Conservation (phyloP, 2,329 filamentous ascomycete genomes). For the Aspergillus candidus region DNA sequence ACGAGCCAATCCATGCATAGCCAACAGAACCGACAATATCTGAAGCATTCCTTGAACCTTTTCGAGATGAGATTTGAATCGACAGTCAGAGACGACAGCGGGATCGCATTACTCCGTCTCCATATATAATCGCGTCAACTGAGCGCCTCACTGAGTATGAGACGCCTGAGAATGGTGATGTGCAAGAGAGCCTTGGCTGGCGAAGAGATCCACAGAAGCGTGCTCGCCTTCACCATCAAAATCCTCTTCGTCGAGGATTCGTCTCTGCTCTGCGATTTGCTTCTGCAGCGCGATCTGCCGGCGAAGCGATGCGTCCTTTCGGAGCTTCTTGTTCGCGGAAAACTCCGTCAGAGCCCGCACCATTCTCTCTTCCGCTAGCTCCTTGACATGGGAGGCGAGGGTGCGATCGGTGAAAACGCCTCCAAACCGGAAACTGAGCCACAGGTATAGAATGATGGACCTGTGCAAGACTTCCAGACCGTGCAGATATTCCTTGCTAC, state of each 20-base stretch:
- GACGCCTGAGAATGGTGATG: not conserved
- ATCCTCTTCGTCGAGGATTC: conserved; percentile 19
- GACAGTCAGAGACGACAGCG: too few species aligned
- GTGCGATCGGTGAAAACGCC: conserved; percentile 70
- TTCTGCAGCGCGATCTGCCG: conserved; percentile 35
- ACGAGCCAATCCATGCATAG: too few species aligned
- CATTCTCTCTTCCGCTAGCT: conserved; percentile 70
- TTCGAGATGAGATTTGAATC: too few species aligned
- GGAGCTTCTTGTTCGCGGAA: conserved; percentile 40
- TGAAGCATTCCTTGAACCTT: too few species aligned
- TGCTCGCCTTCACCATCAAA: conserved; percentile 9
- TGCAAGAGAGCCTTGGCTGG: conserved; percentile 10
- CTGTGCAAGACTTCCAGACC: conserved; percentile 74
- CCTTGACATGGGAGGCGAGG: conserved; percentile 73
- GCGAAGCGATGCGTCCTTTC: conserved; percentile 33
- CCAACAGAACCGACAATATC: too few species aligned
- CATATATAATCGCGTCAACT: not conserved
- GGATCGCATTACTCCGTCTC: too few species aligned
- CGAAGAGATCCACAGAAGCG: conserved; percentile 11
- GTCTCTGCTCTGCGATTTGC: conserved; percentile 25
- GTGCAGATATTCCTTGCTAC: conserved; percentile 54
- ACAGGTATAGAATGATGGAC: conserved; percentile 76
- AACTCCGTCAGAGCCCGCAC: conserved; percentile 56
- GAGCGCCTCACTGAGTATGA: too few species aligned
- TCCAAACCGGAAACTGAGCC: conserved; percentile 84